These are phyloP conservation scores for Scutellaria minor DNA, from an alignment of 257 asterid species.

Conservation along the genomic window DNA sequence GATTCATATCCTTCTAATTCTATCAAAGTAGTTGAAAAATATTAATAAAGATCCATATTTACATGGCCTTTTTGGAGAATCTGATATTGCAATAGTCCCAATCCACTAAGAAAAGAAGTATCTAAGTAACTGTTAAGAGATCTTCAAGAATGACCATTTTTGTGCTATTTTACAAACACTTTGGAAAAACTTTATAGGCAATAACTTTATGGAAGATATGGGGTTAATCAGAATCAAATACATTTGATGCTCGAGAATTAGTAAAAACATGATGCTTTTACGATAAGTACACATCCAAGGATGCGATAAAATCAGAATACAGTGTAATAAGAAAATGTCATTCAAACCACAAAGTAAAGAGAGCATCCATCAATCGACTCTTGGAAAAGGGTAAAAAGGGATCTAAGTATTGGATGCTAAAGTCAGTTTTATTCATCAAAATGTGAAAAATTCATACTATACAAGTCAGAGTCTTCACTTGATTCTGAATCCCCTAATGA, in stretches of 20 bases:
- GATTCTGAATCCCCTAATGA: too few species aligned
- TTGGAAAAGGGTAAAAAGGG: too few species aligned
- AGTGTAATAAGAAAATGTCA: conserved; percentile 17
- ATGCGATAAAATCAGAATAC: conserved; percentile 38
- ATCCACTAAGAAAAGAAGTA: conserved; percentile 45
- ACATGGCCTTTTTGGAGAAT: neutral
- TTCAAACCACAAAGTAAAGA: conserved; percentile 22
- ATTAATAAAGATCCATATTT: neutral
- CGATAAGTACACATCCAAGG: conserved; percentile 39
- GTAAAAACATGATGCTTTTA: conserved; percentile 28
- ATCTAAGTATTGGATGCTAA: conserved; percentile 23
- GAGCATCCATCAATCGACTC: conserved; percentile 18
- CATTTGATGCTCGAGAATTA: conserved; percentile 6
- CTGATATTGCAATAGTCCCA: conserved; percentile 21
- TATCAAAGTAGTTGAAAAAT: neutral
- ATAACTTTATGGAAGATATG: conserved; percentile 32
- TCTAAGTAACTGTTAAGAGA: conserved; percentile 39
- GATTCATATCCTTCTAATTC: conserved; percentile 15
- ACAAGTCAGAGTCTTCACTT: too few species aligned
- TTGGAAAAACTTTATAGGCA: conserved; percentile 15
- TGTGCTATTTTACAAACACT: conserved; percentile 3
- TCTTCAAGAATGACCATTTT: conserved; percentile 32
- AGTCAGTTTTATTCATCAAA: conserved; percentile 9
- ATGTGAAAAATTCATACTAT: neutral
- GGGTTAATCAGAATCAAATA: conserved; percentile 35